phyloP scores from a whole-genome alignment of 2,329 filamentous ascomycete species.

The Ascochyta clinopodiicola region DNA sequence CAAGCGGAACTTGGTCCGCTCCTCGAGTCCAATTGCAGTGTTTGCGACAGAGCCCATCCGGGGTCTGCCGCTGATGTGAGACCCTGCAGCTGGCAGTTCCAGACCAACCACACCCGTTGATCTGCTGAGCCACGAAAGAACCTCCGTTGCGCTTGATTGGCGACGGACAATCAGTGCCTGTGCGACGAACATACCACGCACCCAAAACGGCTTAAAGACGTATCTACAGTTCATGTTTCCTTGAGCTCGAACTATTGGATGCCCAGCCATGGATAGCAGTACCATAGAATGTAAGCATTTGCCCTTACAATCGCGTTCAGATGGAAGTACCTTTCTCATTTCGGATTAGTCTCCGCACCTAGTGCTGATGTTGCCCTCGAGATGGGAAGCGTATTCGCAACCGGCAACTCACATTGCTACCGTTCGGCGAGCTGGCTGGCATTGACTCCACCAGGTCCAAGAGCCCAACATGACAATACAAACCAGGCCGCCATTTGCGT shows the following conservation, averaged over 20 bases:
- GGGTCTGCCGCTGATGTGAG: conserved; percentile 10
- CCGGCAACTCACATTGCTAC: background rate
- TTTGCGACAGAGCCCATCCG: background rate
- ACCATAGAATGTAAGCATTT: background rate
- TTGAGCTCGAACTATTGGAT: background rate
- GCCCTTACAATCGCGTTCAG: background rate
- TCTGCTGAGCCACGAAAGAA: conserved; percentile 5
- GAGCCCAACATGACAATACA: background rate
- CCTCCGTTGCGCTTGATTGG: conserved; percentile 2
- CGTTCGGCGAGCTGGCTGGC: conserved; percentile 3
- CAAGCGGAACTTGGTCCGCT: background rate
- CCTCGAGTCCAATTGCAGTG: background rate
- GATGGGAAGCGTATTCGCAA: conserved; percentile 1
- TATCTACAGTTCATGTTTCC: background rate
- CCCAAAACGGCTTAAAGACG: background rate
- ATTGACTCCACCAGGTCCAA: background rate
- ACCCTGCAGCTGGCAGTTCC: conserved; percentile 15
- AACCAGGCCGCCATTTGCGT: background rate
- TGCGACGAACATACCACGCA: background rate
- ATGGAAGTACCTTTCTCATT: background rate
- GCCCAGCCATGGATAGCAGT: background rate
- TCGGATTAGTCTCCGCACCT: background rate
- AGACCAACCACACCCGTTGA: conserved; percentile 6
- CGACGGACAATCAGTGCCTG: too few species aligned
- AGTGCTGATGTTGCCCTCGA: background rate